Evolutionary conservation across 2,329 filamentous ascomycete species (phyloP).

Genomic region (Aspergillus sp.): DNA sequence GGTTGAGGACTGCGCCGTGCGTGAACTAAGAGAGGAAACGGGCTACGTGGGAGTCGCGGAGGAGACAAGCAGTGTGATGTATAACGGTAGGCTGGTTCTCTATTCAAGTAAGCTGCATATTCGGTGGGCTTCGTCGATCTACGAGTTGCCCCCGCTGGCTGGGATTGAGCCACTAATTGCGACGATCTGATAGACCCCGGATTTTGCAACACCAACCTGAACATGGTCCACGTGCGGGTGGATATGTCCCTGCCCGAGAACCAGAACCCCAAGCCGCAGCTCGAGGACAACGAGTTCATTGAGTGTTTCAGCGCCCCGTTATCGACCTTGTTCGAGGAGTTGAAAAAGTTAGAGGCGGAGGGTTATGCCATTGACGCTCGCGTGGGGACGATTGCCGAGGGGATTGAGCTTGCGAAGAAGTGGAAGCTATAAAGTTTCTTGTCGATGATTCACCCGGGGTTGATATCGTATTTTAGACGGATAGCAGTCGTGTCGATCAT

Average conservation of each 20-base stretch:
- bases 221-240: conserved; percentile 68
- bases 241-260: conserved; percentile 70
- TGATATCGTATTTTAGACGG: not conserved
- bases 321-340: conserved; percentile 63
- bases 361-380: conserved; percentile 79
- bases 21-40: conserved; percentile 63
- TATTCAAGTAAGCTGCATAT: not conserved
- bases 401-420: conserved; percentile 68
- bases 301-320: conserved; percentile 72
- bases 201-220: conserved; percentile 51
- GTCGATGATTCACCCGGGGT: not conserved
- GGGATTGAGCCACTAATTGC: not conserved
- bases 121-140: not conserved
- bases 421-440: conserved; percentile 20
- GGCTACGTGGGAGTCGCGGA: conserved; percentile 56
- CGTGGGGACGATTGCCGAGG: conserved; percentile 75
- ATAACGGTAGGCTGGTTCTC: conserved; percentile 39
- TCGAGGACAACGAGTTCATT: conserved; percentile 81
- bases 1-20: conserved; percentile 55
- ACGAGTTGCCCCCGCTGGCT: not conserved
- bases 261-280: conserved; percentile 64
- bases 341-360: conserved; percentile 64
- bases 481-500: not conserved
- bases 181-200: conserved; percentile 42
- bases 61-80: conserved; percentile 45